Base-by-base conservation (phyloP, 495 filamentous ascomycete genomes). In the Trichoderma reesei region DNA sequence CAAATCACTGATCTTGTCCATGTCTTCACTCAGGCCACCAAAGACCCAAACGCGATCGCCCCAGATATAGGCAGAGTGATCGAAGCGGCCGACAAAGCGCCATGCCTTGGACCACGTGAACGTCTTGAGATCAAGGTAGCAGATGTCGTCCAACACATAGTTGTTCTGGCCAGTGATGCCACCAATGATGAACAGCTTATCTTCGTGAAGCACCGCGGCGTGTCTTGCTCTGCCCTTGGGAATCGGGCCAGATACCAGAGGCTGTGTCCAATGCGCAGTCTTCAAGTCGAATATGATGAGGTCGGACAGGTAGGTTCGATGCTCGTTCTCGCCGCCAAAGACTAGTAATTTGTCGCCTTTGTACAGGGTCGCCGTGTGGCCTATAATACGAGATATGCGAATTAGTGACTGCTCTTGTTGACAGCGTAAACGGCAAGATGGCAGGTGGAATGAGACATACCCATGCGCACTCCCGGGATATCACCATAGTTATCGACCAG, bases 401-500 rank as follows among this genome's bases (percentile, higher is more conserved):
- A 37, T 37, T 26, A 41, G 46, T n/a, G 63, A 54, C 8, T 38
- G 59, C 3, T 36, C 10, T 39, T 3, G 31, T 61, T 6, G 54
- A 65, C 59, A 63, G 0, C 54, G 26, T 26, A 26, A 1, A 26
- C 26, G 26, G 26, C 1, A 26, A 26, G 37, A 48, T 37, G 7
- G 16, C 11, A 1, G n/a, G n/a, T n/a, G n/a, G n/a, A n/a, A n/a
- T n/a, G 11, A 34, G 33, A 65, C 83, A 64, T 78, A 95, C 93
- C 94, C 94, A 98, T 98, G 70, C 94, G 85, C 38, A 98, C 94
- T 20, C 95, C 94, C 5, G 94, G 94, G 65, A 98, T 98, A 74
- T 98, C 94, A 16, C 94, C 94, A 77, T 95, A 98, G 74, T 98
- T 98, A 73, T 98, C 94, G 10, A 98, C 92, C 26, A 98, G 78